Conservation (phyloP, 148 eudicot species). For the Rhododendron ferrugineum region DNA sequence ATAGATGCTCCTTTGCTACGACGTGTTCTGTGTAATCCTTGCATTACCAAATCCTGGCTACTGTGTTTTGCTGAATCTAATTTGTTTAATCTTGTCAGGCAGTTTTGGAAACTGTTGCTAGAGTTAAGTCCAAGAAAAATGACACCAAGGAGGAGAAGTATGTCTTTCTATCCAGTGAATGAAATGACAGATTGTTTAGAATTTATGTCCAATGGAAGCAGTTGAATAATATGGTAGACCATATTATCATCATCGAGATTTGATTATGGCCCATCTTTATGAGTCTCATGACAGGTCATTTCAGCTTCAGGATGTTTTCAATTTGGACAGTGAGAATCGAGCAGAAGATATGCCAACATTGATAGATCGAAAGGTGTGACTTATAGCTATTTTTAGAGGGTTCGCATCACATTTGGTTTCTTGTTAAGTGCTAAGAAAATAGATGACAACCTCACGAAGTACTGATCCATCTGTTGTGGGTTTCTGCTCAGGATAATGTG, state of each 20-base stretch:
- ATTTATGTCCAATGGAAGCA: not conserved
- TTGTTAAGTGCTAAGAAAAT: not conserved
- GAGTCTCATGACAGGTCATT: conserved; percentile 57
- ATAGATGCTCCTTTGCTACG: not conserved
- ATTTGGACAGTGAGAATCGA: conserved; percentile 71
- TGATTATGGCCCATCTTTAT: not conserved
- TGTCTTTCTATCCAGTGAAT: conserved; percentile 24
- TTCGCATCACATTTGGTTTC: not conserved
- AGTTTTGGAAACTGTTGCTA: conserved; percentile 94
- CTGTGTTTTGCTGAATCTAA: conserved; percentile 5
- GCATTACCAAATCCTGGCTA: not conserved
- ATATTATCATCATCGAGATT: not conserved
- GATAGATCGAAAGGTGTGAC: conserved; percentile 81
- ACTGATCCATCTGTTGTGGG: conserved; percentile 10
- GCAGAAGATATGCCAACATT: conserved; percentile 85
- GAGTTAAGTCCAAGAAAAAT: conserved; percentile 94
- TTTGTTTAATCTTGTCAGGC: conserved; percentile 51
- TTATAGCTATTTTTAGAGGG: not conserved
- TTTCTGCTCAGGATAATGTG: conserved; percentile 70
- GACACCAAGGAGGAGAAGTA: conserved; percentile 98
- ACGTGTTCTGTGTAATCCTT: not conserved
- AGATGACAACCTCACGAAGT: not conserved
- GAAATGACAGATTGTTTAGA: not conserved
- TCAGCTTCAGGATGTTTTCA: conserved; percentile 84
- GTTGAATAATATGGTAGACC: not conserved